phyloP scores from a whole-genome alignment of 192 early-diverging fungal genomes.

The Paraglomus brasilianum region DNA sequence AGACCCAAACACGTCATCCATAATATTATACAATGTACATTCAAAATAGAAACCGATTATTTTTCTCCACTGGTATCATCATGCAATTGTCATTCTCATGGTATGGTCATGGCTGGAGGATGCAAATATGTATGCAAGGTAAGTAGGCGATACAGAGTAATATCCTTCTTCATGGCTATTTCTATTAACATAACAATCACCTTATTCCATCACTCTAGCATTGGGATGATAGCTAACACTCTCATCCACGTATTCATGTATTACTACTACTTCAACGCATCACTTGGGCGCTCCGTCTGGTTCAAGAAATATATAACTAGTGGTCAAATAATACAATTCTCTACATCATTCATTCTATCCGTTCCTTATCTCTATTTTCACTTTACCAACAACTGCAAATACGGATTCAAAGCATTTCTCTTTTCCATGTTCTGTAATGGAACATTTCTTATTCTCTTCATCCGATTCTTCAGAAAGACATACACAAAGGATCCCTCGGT shows the following conservation, averaged over 20 bases:
- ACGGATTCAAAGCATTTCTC: conserved; percentile 36
- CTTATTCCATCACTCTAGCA: background rate
- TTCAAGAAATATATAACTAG: conserved; percentile 53
- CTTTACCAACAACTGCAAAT: conserved; percentile 34
- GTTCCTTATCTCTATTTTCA: conserved; percentile 49
- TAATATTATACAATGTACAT: conserved; percentile 4
- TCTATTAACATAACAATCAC: conserved; percentile 1
- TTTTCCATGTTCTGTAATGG: conserved; percentile 45
- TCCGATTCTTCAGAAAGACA: conserved; percentile 43
- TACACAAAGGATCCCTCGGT: conserved; percentile 22
- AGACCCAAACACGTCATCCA: background rate
- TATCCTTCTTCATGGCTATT: background rate
- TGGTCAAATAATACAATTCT: conserved; percentile 53
- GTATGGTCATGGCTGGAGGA: conserved; percentile 50
- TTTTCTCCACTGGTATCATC: conserved; percentile 57
- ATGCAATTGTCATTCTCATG: conserved; percentile 54
- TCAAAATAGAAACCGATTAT: conserved; percentile 47
- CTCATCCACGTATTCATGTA: conserved; percentile 55
- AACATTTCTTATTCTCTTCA: conserved; percentile 46
- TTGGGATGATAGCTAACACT: conserved; percentile 49
- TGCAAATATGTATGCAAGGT: conserved; percentile 41
- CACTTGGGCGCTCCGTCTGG: conserved; percentile 44
- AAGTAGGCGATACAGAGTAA: conserved; percentile 5
- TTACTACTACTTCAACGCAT: conserved; percentile 48
- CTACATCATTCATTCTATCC: conserved; percentile 40